Evolutionary conservation across 352 stramenopile species (phyloP), one percentile per base, ranked within the genome.

Genomic region (Phytophthora boehmeriae): DNA sequence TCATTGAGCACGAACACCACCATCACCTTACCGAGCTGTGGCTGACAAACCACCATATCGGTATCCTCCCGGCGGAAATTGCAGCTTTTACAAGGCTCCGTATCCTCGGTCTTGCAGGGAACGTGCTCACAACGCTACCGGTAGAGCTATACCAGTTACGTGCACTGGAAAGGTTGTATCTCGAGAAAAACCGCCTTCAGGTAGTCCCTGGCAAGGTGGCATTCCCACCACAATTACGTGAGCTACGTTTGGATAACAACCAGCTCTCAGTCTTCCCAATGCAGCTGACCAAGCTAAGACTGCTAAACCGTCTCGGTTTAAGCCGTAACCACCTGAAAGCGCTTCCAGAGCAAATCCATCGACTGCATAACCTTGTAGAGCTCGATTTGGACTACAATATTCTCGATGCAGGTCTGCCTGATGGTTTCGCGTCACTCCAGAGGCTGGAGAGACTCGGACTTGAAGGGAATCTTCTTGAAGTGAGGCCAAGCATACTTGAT

Each of bases 371-470:
- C 53, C 75, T 93, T 35, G 66, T 91, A 5, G 73, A 90, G 27
- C 52, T 93, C 13, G 74, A 93, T 20, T 53, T 93, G 30, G 81
- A 91, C 61, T 73, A 78, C 64, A 93, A 93, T 35, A 30, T 25
- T 11, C 75, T 93, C 23, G 66, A 80, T 5, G 43, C 59, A 16
- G 17, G 57, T 5, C 36, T 93, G 13, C 77, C 81, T 1, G 20
- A 61, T 9, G 79, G 78, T 20, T 62, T 92, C 34, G 52, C 27
- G 23, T 20, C 49, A 2, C 71, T 93, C 17, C 68, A 66, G 22
- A 59, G 73, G 3, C 75, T 93, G 16, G 73, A 86, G 54, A 63
- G 83, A 6, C 68, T 93, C 17, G 81, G 83, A 19, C 72, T 93
- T 10, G 81, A 89, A 48, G 70, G 73, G 4, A 93, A 93, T 45